Conservation (phyloP, 306 rosid genomes). For the Casuarina glauca region DNA sequence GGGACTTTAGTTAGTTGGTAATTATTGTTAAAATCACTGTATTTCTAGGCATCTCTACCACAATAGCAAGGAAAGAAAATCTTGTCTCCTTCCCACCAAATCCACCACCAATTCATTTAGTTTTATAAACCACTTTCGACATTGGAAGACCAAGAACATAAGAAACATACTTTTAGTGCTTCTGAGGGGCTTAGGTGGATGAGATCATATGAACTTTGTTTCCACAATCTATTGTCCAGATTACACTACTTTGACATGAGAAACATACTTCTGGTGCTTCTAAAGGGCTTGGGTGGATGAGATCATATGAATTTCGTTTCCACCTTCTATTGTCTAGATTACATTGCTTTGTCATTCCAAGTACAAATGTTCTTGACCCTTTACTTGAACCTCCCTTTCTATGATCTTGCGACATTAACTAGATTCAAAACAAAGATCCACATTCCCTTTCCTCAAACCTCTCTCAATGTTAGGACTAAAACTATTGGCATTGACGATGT, state of each 20-base stretch:
- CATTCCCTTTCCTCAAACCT: slow-evolving; percentile 73
- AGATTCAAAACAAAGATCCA: slow-evolving; percentile 74
- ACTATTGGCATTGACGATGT: slow-evolving; percentile 73
- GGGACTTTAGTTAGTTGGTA: too few relatives aligned
- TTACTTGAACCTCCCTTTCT: slow-evolving; percentile 84
- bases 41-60: slow-evolving; percentile 18
- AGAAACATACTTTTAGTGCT: slow-evolving; percentile 87
- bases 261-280: too few relatives aligned
- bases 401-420: slow-evolving; percentile 72
- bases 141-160: slow-evolving; percentile 88
- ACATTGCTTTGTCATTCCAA: slow-evolving; percentile 82
- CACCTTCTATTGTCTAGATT: slow-evolving; percentile 87
- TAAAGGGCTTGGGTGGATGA: slow-evolving; percentile 73
- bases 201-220: slow-evolving; percentile 96
- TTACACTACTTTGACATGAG: slow-evolving; percentile 60
- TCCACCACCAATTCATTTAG: slow-evolving; percentile 96
- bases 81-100: slow-evolving; percentile 99
- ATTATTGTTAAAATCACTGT: too few relatives aligned
- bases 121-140: slow-evolving; percentile 95
- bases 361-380: slow-evolving; percentile 98
- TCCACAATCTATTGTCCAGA: slow-evolving; percentile 93
- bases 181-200: slow-evolving; percentile 93
- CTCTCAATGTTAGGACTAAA: slow-evolving; percentile 74
- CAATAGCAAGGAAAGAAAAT: slow-evolving; percentile 78
- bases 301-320: slow-evolving; percentile 94